Evolutionary conservation across 345 rosid species (phyloP).

Genomic region (Reutealis trisperma): DNA sequence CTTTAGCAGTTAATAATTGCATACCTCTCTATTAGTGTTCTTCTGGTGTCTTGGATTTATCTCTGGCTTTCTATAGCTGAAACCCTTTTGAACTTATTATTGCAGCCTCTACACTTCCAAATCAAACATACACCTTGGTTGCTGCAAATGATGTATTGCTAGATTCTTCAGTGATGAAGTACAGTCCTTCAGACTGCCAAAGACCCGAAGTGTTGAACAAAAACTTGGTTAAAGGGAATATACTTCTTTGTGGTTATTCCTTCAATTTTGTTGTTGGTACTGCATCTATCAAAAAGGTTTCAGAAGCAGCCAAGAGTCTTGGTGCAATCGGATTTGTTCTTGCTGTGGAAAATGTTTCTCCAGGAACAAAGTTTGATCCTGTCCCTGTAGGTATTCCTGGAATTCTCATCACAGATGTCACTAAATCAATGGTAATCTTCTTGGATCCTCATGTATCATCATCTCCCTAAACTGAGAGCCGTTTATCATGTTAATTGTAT

Average conservation of each 20-base stretch:
- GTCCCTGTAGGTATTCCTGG: constrained; percentile 91
- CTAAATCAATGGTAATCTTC: constrained; percentile 73
- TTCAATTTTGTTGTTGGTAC: constrained; percentile 94
- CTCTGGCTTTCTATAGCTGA: constrained; percentile 21
- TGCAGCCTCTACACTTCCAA: constrained; percentile 87
- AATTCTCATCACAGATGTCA: constrained; percentile 76
- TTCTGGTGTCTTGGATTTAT: background rate
- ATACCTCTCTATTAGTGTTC: background rate
- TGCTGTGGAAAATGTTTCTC: constrained; percentile 94
- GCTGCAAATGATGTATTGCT: constrained; percentile 94
- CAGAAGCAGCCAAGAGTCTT: constrained; percentile 88
- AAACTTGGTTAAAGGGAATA: constrained; percentile 81
- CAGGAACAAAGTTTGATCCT: constrained; percentile 95
- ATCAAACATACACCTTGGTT: constrained; percentile 76
- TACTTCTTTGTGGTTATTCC: constrained; percentile 98
- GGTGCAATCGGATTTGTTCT: constrained; percentile 98
- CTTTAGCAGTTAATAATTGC: too few relatives aligned
- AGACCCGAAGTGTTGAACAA: constrained; percentile 85
- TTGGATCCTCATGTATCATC: background rate
- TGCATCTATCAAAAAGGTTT: constrained; percentile 92
- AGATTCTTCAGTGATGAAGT: constrained; percentile 69
- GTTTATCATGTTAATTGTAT: background rate
- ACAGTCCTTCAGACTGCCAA: constrained; percentile 94
- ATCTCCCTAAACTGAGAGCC: background rate
- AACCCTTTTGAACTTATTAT: constrained; percentile 13